These are phyloP conservation scores for Trichoderma sp. DNA, from an alignment of 2,329 filamentous ascomycete species.

Conservation along the genomic window DNA sequence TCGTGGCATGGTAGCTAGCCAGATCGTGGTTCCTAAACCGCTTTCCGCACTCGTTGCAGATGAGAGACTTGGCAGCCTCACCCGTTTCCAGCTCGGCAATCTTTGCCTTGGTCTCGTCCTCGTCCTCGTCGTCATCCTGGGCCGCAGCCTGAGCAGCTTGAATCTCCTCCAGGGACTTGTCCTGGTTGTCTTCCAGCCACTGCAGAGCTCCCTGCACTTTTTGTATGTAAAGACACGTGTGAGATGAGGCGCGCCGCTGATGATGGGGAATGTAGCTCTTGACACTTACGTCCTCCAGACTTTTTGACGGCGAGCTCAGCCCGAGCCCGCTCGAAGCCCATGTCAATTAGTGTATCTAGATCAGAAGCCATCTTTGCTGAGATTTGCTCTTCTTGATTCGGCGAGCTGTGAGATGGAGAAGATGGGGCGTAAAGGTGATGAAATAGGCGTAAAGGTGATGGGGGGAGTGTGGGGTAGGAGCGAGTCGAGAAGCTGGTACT, in stretches of 20 bases:
- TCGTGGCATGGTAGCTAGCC: conserved; percentile 86
- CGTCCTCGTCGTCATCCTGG: conserved; percentile 47
- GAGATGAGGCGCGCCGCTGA: neutral
- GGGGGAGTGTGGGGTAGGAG: conserved; percentile 9
- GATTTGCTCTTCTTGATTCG: neutral
- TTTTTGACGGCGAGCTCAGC: conserved; percentile 82
- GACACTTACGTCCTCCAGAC: conserved; percentile 67
- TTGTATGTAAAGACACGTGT: conserved; percentile 16
- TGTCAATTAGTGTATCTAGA: conserved; percentile 60
- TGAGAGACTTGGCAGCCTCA: conserved; percentile 71
- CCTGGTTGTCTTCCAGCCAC: conserved; percentile 91
- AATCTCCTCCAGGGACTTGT: conserved; percentile 81
- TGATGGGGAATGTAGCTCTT: neutral
- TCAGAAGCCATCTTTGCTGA: conserved; percentile 47
- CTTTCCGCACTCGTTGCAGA: conserved; percentile 95
- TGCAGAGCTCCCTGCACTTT: conserved; percentile 84
- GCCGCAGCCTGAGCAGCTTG: conserved; percentile 51
- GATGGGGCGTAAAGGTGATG: neutral
- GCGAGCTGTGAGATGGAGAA: neutral
- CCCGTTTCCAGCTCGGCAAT: conserved; percentile 66
- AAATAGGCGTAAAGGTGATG: conserved; percentile 2
- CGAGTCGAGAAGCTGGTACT: neutral
- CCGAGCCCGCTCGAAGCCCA: conserved; percentile 80
- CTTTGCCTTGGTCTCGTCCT: conserved; percentile 49
- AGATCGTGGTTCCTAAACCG: conserved; percentile 77